Evolutionary conservation across 2,329 filamentous ascomycete genomes (phyloP), one percentile per base, ranked within the genome.

Genomic region (Parafenestella ontariensis): DNA sequence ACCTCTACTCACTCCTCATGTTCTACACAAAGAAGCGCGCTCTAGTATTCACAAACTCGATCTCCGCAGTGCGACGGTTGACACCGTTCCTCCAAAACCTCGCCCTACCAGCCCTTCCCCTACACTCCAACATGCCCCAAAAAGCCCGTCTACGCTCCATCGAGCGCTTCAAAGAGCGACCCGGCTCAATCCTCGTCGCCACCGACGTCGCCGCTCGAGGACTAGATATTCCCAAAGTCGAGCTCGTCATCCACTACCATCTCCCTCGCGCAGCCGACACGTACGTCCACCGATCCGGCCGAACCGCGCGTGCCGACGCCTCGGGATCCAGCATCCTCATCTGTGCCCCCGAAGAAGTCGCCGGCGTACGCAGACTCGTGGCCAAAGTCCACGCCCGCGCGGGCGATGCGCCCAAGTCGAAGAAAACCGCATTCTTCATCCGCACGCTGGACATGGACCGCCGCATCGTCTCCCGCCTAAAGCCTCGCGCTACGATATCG

Each of bases 41-140:
- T 0, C 82, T 99, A 2, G 87, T 99, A 43, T 99, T 99, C 75
- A 92, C 93, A 24, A 99, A 99, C 78, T 96, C 93, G 40, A 97
- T 99, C 74, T 91, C 90, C 47, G 90, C 94, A 2, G 94, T 96
- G 46, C 89, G 92, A 40, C 91, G 95, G 33, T 81, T 99, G 11
- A 87, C 89, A 0, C 91, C 94, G 0, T 85, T 97, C 70, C 84
- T 99, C 1, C 87, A 94, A 65, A 91, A 91, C 62, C 86, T 99
- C 46, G 85, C 89, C 58, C 82, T 97, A 8, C 87, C 89, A 2
- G 89, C 88, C 1, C 81, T 91, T 10, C 87, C 90, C 0, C 81
- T 99, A 0, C 95, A 99, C 76, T 97, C 92, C 0, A 90, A 92
- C 61, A 98, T 99, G 95, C 84, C 88, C 1, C 95, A 99, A 77